phyloP scores from a whole-genome alignment of 169 alveolate species.

The Plasmodium gaboni region DNA sequence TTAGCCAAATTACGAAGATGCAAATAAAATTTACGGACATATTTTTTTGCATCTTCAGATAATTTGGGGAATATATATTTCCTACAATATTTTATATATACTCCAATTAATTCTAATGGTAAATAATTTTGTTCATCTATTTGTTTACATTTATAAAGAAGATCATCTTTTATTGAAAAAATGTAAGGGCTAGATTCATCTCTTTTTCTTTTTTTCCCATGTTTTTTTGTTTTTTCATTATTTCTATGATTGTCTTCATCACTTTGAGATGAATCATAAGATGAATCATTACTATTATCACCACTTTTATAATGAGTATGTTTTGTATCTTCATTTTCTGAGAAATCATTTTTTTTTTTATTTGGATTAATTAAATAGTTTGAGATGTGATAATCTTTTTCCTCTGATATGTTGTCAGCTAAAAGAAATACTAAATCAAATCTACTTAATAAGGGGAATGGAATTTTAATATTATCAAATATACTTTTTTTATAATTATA shows the following conservation, averaged over 20 bases:
- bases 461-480: constrained; percentile 82
- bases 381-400: constrained; percentile 41
- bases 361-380: constrained; percentile 37
- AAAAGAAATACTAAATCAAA: constrained; percentile 85
- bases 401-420: constrained; percentile 58
- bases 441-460: constrained; percentile 86
- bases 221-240: neutral
- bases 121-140: constrained; percentile 35
- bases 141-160: constrained; percentile 55
- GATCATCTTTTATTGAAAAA: constrained; percentile 24
- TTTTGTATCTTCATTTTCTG: neutral
- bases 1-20: constrained; percentile 48
- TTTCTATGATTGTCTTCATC: neutral
- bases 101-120: constrained; percentile 51
- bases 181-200: constrained; percentile 1
- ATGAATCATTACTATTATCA: neutral
- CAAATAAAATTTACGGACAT: constrained; percentile 47
- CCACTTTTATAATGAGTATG: neutral
- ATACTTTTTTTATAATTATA: constrained; percentile 73
- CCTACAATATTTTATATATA: constrained; percentile 35
- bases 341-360: neutral
- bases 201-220: neutral
- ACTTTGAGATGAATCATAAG: neutral
- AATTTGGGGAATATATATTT: constrained; percentile 37
- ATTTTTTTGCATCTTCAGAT: constrained; percentile 56